Base-by-base conservation (phyloP, 306 rosid genomes). In the Vigna hirtella region DNA sequence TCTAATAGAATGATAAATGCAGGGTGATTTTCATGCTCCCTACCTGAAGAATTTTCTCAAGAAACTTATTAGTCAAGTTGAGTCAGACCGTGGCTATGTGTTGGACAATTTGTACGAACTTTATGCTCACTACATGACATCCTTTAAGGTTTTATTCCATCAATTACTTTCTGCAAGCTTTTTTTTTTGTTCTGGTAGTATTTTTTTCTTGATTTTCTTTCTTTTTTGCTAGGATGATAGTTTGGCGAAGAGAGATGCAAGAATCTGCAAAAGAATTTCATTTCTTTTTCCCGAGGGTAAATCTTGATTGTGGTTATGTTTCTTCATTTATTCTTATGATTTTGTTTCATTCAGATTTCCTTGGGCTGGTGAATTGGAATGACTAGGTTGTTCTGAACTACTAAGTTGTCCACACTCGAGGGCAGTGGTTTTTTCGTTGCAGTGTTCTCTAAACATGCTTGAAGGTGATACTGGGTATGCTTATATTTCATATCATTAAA, bases 391-490 rank as follows among this genome's bases (percentile, higher is more conserved):
- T 86, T 75, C 71, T 72, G 72, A 85, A 61, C 82, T 82, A 20
- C 87, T 76, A 77, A 88, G 85, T 40, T 82, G 80, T 79, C 85
- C 83, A 1, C 66, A 26, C 36, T 88, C 89, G 5, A 85, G 79
- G 81, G 83, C 72, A 17, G 73, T 89, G 81, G 57, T 84, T 26
- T 77, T 90, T 43, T 85, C 87, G 4, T 74, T 92, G 72, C 89
- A 86, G 17, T 92, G 92, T 74, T 94, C 98, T 14, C 90, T 87
- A 42, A 94, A 94, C 86, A 90, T 92, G 95, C 97, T 94, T 57
- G 88, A 87, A 81, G 98, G 98, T 56, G 97, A 89, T 86, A 89
- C 98, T 2, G 97, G 97, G 97, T 90, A 83, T 75, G 90, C 79
- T 78, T 73, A 30, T 72, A 38, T 4, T 63, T 70, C 20, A 66